Conservation (phyloP, 2,329 filamentous ascomycete genomes). For the Colletotrichum cuscutae region DNA sequence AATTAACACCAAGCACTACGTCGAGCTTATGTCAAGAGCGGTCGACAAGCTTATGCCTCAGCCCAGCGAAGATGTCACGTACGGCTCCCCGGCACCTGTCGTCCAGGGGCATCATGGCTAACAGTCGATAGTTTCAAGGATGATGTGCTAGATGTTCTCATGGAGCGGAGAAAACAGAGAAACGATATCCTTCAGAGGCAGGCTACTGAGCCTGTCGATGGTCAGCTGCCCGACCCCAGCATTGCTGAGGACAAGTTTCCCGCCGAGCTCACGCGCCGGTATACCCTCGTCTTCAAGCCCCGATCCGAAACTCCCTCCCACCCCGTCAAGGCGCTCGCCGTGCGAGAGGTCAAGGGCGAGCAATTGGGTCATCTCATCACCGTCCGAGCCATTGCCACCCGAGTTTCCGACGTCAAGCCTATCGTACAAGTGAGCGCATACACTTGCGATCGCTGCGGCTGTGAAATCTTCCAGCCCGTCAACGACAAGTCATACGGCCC, state of each 20-base stretch:
- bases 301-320: constrained; percentile 77
- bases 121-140: constrained; percentile 81
- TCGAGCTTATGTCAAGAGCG: constrained; percentile 89
- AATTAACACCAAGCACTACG: constrained; percentile 92
- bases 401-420: constrained; percentile 97
- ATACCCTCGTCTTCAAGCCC: constrained; percentile 96
- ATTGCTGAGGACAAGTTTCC: constrained; percentile 84
- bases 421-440: constrained; percentile 98
- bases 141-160: constrained; percentile 95
- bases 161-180: constrained; percentile 87
- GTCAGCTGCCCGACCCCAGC: constrained; percentile 62
- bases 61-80: constrained; percentile 81
- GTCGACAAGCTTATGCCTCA: constrained; percentile 88
- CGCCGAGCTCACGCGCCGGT: constrained; percentile 89
- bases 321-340: constrained; percentile 77
- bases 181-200: constrained; percentile 80
- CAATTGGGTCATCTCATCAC: constrained; percentile 95
- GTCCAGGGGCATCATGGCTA: not conserved
- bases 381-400: constrained; percentile 90
- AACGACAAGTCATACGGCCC: constrained; percentile 91
- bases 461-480: constrained; percentile 97
- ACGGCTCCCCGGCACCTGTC: constrained; percentile 45
- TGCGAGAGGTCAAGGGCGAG: constrained; percentile 91
- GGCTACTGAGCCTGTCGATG: constrained; percentile 58
- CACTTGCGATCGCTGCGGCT: constrained; percentile 95